Percentiles rank a stretch among this genome's conserved stretches.
phyloP scores from a whole-genome alignment of 495 filamentous ascomycete genomes.

The Recurvomyces mirabilis region DNA sequence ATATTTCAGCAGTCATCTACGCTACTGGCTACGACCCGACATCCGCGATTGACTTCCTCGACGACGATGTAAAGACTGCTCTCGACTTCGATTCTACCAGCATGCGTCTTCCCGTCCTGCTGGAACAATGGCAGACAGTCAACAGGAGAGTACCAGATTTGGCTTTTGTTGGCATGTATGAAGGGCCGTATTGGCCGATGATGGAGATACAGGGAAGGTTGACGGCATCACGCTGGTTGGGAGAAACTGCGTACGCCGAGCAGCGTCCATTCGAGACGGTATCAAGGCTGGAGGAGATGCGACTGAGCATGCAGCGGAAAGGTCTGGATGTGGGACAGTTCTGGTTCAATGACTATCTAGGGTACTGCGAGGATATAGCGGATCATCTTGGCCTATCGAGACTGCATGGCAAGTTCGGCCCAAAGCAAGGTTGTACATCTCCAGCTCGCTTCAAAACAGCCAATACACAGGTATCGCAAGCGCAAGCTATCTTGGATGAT shows the following conservation, averaged over 20 bases:
- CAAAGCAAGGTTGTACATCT: constrained; percentile 8
- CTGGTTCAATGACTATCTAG: constrained; percentile 72
- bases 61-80: constrained; percentile 39
- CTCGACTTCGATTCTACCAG: constrained; percentile 46
- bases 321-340: constrained; percentile 48
- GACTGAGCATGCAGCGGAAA: constrained; percentile 27
- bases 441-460: constrained; percentile 8
- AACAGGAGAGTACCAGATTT: constrained; percentile 50
- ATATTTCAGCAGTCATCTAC: constrained; percentile 56
- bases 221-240: constrained; percentile 39
- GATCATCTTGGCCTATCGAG: constrained; percentile 38
- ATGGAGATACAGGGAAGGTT: constrained; percentile 79
- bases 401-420: constrained; percentile 11
- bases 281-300: constrained; percentile 9
- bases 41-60: constrained; percentile 49
- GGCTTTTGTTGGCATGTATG: constrained; percentile 78
- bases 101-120: constrained; percentile 52
- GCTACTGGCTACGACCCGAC: constrained; percentile 67
- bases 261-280: constrained; percentile 7
- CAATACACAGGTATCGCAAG: constrained; percentile 7
- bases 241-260: background rate
- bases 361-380: constrained; percentile 62
- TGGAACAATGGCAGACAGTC: constrained; percentile 55
- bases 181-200: constrained; percentile 75
- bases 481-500: constrained; percentile 12